Conservation (phyloP, 106 monocot species). For the Dendrobium nobile region DNA sequence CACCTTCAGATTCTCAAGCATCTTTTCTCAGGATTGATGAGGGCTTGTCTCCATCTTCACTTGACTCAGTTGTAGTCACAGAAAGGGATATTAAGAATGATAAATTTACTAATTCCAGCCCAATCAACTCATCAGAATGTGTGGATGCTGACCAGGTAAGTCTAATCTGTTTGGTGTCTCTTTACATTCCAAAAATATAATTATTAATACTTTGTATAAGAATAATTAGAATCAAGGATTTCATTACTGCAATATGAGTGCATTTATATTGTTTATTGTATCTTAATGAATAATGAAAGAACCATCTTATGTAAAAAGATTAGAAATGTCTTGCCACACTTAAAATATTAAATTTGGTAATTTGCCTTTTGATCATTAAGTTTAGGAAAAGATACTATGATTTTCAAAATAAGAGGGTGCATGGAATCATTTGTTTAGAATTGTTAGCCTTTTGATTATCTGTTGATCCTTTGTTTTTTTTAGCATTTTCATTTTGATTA, state of each 20-base stretch:
- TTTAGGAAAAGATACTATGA: not conserved
- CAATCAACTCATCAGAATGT: conserved; percentile 51
- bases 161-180: not conserved
- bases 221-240: not conserved
- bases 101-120: conserved; percentile 40
- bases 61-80: conserved; percentile 71
- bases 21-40: conserved; percentile 69
- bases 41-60: conserved; percentile 68
- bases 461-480: not conserved
- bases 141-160: conserved; percentile 74
- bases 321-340: not conserved
- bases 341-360: not conserved
- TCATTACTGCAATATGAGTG: not conserved
- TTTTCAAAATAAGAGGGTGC: not conserved
- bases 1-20: conserved; percentile 49
- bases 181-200: not conserved
- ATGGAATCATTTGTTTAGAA: not conserved
- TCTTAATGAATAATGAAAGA: not conserved
- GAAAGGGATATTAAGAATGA: conserved; percentile 55
- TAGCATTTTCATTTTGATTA: not conserved
- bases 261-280: not conserved
- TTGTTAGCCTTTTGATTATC: not conserved
- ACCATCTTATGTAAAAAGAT: not conserved
- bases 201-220: not conserved
- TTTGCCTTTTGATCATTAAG: not conserved